These are phyloP conservation scores for Melocanna baccifera DNA, from an alignment of 176 grass and related monocot genomes.

Conservation along the genomic window DNA sequence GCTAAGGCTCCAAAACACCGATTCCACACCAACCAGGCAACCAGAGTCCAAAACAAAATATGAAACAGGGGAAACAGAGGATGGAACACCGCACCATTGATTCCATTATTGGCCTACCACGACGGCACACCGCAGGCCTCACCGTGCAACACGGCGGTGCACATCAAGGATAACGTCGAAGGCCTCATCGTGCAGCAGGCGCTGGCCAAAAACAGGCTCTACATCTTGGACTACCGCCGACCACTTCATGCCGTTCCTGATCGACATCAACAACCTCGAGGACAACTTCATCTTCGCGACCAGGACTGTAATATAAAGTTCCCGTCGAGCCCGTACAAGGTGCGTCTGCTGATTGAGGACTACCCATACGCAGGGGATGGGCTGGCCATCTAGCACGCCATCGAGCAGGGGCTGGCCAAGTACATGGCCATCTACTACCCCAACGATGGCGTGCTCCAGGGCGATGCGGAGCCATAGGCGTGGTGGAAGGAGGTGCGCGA, in stretches of 20 bases:
- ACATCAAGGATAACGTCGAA: constrained; percentile 37
- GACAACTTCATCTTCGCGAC: constrained; percentile 42
- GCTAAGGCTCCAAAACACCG: no score
- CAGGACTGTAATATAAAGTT: no score
- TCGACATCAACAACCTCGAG: constrained; percentile 11
- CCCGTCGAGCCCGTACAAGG: constrained; percentile 43
- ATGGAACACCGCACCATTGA: no score
- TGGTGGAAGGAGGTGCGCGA: constrained; percentile 79
- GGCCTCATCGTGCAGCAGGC: constrained; percentile 39
- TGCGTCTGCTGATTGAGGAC: constrained; percentile 26
- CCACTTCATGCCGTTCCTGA: constrained; percentile 32
- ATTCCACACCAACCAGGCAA: no score
- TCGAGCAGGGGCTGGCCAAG: constrained; percentile 50
- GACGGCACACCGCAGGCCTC: no score
- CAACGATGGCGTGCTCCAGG: constrained; percentile 35
- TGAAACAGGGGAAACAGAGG: no score
- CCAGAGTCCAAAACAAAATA: no score
- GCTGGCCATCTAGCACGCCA: constrained; percentile 46
- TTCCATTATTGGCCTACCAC: no score
- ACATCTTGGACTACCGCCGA: constrained; percentile 48
- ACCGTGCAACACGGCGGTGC: not conserved
- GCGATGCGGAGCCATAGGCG: constrained; percentile 57
- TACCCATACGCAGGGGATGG: constrained; percentile 45
- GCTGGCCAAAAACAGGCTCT: constrained; percentile 23
- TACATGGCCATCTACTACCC: constrained; percentile 57